Base-by-base conservation (phyloP, 108 stramenopile species). In the Pseudonitzschia delicatissima region DNA sequence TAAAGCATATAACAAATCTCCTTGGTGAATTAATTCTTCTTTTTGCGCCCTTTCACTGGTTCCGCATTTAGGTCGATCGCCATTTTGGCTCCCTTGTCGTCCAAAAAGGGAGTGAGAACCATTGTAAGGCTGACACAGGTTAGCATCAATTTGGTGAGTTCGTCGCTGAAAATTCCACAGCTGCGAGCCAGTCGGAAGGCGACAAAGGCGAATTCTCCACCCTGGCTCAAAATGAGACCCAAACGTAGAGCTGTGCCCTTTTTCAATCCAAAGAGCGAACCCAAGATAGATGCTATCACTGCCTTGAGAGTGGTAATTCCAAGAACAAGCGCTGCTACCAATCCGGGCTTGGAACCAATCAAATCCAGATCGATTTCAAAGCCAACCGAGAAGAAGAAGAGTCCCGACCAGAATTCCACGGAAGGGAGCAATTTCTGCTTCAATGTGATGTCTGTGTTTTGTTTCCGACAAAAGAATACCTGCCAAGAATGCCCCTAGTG, bases 361-460 rank as follows among this genome's bases (percentile, higher is more conserved):
- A 95, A 81, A n/a, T 68, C 64, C 45, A 94, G 62, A 73, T 97
- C 94, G 49, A 97, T 95, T 67, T 92, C 90, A 64, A 97, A 97
- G 18, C 96, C 96, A 33, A 97, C 96, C 26, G 95, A 91, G 72
- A 97, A 92, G 71, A 97, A 97, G 81, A 97, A 97, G n/a, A 97
- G 73, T 7, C 96, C n/a, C 95, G 0, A 97, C 89, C 27, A 97
- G 76, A 18, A 97, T 82, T 20, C 93, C 96, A n/a, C 92, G 87
- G 58, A 97, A 90, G 21, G 93, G 93, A 11, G 93, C 81, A 29
- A 94, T 89, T 39, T 94, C 93, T 20, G 82, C 67, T 77, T 97
- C 96, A 34, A 97, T 87, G 47, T 94, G 72, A 34, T 93, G 78
- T 18, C 85, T 79, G 77, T 93, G 87, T 34, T 72, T 76, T 0